A percentile compares a stretch with the other conserved stretches of the same genome.
These are phyloP conservation scores for Boletus pseudo-olivaceus DNA, from an alignment of 768 basidiomycete species.

Conservation along the genomic window DNA sequence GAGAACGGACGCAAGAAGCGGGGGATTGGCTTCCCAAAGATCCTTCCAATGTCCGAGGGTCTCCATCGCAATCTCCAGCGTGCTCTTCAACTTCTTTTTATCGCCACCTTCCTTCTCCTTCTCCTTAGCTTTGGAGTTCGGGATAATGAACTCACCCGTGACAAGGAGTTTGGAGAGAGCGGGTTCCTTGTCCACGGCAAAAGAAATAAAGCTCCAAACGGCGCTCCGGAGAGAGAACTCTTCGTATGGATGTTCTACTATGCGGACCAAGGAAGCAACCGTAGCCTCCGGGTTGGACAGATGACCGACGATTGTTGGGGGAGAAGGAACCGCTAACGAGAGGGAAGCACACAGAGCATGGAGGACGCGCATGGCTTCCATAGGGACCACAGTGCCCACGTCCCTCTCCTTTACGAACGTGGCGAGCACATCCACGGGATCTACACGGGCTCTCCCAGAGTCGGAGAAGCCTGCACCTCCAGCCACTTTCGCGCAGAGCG, in stretches of 20 bases:
- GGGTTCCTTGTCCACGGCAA: slow-evolving; percentile 83
- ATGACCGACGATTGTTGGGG: slow-evolving; percentile 74
- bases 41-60: slow-evolving; percentile 68
- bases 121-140: slow-evolving; percentile 40
- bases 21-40: slow-evolving; percentile 74
- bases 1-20: slow-evolving; percentile 68
- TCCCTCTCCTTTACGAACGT: slow-evolving; percentile 63
- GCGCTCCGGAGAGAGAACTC: slow-evolving; percentile 68
- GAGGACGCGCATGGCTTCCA: slow-evolving; percentile 66
- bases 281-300: slow-evolving; percentile 73
- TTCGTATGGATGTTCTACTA: slow-evolving; percentile 77
- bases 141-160: slow-evolving; percentile 62
- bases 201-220: slow-evolving; percentile 80
- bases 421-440: slow-evolving; percentile 75
- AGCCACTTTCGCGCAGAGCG: slow-evolving; percentile 60
- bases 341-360: slow-evolving; percentile 65
- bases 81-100: slow-evolving; percentile 46
- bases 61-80: slow-evolving; percentile 63
- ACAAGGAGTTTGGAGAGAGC: slow-evolving; percentile 80
- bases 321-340: slow-evolving; percentile 53
- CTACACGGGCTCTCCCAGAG: slow-evolving; percentile 45
- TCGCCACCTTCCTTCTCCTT: slow-evolving; percentile 23
- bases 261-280: slow-evolving; percentile 62
- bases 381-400: slow-evolving; percentile 55
- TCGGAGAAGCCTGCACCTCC: slow-evolving; percentile 46